Evolutionary conservation across 768 basidiomycete genomes (phyloP), one percentile per base, ranked within the genome.

Genomic region (Hypholoma fasciculare): DNA sequence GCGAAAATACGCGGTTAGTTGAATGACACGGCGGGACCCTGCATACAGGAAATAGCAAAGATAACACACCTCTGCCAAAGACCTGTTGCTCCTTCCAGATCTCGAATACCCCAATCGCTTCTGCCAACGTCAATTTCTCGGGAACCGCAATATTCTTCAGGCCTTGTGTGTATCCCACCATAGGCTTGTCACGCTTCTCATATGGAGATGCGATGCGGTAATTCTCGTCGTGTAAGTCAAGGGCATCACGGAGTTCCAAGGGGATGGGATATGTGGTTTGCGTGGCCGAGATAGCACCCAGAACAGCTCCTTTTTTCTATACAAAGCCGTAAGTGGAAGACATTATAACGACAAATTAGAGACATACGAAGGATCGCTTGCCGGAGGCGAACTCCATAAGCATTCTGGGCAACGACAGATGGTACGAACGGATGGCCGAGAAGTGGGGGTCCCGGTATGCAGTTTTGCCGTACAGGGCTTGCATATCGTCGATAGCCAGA

Each of bases 401-500:
- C 40, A 92, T 68, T 9, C 92, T 81, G 1, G 94, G 94, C 34
- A 92, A 71, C 3, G 90, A 87, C 6, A 97, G 77, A 64, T 96
- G 89, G 64, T 88, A 90, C 0, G 92, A 77, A 56, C 87, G 83
- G 54, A 96, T 84, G 9, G 76, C 66, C 7, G 77, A 75, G 71
- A 86, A 92, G 43, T 87, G 84, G 12, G 90, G 89, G 56, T 92
- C 87, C 23, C 85, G 83, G 73, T 96, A 96, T 26, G 74, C 67
- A 0, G 89, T 84, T 47, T 77, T 74, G 67, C 82, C 77, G 65
- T 91, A 94, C 23, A 97, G 71, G 0, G 92, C 81, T 69, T 96
- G 95, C 69, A 92, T 85, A 64, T 96, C 94, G 62, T 97, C 95
- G 1, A 96, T 77, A 0, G 94, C 94, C 30, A 96, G 74, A 6